Evolutionary conservation across 1,284 basidiomycete species (phyloP), one percentile per base, ranked within the genome.

Genomic region (Trichosporon asahii): DNA sequence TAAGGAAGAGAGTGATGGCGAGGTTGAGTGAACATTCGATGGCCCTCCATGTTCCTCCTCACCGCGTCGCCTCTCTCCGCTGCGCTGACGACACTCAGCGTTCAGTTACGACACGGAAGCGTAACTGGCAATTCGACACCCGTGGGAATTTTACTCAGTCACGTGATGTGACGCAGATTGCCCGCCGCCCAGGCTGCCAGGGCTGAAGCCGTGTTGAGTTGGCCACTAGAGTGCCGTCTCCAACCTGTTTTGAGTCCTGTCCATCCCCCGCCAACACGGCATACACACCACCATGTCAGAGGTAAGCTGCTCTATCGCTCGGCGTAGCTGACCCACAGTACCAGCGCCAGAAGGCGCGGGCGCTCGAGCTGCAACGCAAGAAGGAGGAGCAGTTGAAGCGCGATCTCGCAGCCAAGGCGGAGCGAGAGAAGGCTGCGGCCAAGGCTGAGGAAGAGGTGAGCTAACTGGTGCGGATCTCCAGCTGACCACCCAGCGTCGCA

Each of bases 361-460:
- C 79, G 31, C 67, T 74, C 55, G 75, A 74, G 72, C 31, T 80
- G 9, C 81, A 82, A 73, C 71, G 74, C 57, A 73, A 79, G 71
- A 79, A 79, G 64, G 81, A 82, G 67, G 75, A 68, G 21, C 70
- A 74, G 53, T 66, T 81, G 53, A 74, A 75, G 68, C 70, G 75
- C 8, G 80, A 82, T 66, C 67, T 78, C 23, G 79, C 70, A 18
- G 75, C 70, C 14, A 81, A 80, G 70, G 74, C 74, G n/a, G 73
- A 73, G 61, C 71, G 72, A 67, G 79, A 80, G 29, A 77, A 77
- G 66, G 74, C 77, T 67, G 64, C 70, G 7, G 76, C 76, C 5
- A 76, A 76, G 68, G 81, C 76, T n/a, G 78, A 78, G 49, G 81
- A 76, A 33, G 79, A 80, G 70, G 81, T 81, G 46, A 60, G 80